Percentiles rank a stretch among this genome's conserved stretches.
These are phyloP conservation scores for Colletotrichum euphorbiae DNA, from an alignment of 2,329 filamentous ascomycete genomes.

Conservation along the genomic window DNA sequence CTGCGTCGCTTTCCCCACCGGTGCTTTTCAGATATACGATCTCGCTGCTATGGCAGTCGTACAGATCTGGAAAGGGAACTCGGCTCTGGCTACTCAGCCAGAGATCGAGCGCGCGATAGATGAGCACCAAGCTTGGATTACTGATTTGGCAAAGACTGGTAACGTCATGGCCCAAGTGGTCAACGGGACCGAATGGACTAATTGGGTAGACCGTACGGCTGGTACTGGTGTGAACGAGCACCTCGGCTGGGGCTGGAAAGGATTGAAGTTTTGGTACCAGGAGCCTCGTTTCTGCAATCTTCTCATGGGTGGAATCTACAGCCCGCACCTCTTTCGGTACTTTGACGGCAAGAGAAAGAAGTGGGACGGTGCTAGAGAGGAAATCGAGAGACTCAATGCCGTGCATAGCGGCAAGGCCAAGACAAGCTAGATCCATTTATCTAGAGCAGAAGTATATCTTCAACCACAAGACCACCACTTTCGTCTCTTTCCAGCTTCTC, in stretches of 20 bases:
- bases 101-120: constrained; percentile 46
- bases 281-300: constrained; percentile 51
- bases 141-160: constrained; percentile 35
- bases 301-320: constrained; percentile 53
- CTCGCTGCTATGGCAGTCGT: constrained; percentile 51
- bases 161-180: constrained; percentile 34
- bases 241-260: constrained; percentile 53
- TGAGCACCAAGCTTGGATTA: constrained; percentile 45
- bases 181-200: constrained; percentile 47
- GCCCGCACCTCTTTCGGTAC: constrained; percentile 53
- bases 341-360: constrained; percentile 52
- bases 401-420: neutral
- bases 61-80: constrained; percentile 50
- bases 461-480: too few species aligned
- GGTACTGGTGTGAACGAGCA: constrained; percentile 53
- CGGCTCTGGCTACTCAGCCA: constrained; percentile 41
- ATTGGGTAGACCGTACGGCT: constrained; percentile 51
- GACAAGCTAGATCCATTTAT: neutral
- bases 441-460: too few species aligned
- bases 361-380: constrained; percentile 49
- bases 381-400: constrained; percentile 6
- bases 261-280: constrained; percentile 54
- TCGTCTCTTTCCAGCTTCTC: neutral
- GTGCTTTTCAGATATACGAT: constrained; percentile 50
- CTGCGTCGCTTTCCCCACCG: constrained; percentile 42